These are phyloP conservation scores for Cryptococcus sp. DNA, from an alignment of 1,284 basidiomycete species.

Conservation along the genomic window DNA sequence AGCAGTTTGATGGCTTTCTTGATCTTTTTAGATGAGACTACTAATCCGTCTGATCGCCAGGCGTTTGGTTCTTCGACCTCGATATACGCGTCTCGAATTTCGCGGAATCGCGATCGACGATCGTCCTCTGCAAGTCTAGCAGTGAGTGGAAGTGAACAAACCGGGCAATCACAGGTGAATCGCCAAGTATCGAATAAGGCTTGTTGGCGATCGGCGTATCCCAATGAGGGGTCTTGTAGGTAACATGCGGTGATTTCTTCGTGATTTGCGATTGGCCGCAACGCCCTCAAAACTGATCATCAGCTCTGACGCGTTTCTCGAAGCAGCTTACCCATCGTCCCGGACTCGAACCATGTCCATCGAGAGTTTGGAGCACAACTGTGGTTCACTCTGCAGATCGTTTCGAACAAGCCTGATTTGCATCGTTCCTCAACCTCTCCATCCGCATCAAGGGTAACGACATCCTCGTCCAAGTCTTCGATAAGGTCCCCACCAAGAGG, in stretches of 20 bases:
- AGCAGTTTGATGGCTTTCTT: not conserved
- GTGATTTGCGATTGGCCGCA: not conserved
- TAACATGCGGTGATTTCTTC: not conserved
- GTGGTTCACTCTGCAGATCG: constrained; percentile 22
- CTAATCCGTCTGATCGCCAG: not conserved
- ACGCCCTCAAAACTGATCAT: not conserved
- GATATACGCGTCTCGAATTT: not conserved
- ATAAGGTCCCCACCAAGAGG: constrained; percentile 1
- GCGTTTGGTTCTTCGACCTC: not conserved
- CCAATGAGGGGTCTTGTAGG: not conserved
- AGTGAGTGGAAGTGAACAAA: not conserved
- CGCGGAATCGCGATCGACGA: not conserved
- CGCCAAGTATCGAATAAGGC: not conserved
- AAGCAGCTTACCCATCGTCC: too few relatives aligned
- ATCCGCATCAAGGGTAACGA: not conserved
- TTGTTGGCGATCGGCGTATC: not conserved
- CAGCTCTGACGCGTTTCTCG: not conserved
- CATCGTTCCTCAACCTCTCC: not conserved
- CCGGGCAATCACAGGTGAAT: not conserved
- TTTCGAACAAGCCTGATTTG: constrained; percentile 17
- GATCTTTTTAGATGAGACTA: not conserved
- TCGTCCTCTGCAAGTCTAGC: not conserved
- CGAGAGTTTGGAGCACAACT: constrained; percentile 21
- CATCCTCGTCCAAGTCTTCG: not conserved
- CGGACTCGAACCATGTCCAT: constrained; percentile 20